Evolutionary conservation across 352 stramenopile genomes (phyloP).

Genomic region (Phytophthora citricola): DNA sequence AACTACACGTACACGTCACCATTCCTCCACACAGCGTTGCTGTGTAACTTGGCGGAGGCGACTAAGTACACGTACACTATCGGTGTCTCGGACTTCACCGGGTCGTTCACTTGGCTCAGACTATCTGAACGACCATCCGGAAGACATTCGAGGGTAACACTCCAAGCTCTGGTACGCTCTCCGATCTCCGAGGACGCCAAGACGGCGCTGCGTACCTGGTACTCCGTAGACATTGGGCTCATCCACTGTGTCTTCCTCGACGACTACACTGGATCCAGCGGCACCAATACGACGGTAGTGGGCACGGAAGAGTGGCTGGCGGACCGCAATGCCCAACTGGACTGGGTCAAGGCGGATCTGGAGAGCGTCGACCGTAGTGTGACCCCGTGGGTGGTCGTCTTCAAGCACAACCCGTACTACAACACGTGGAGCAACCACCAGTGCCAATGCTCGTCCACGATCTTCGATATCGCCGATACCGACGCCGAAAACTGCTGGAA

Average conservation of each 20-base stretch:
- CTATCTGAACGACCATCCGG: no score
- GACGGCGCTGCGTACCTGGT: slow-evolving; percentile 48
- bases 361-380: slow-evolving; percentile 59
- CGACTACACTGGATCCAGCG: slow-evolving; percentile 62
- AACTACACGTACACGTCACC: slow-evolving; percentile 63
- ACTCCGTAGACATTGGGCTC: slow-evolving; percentile 60
- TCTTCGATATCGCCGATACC: slow-evolving; percentile 44
- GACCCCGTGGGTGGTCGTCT: slow-evolving; percentile 86
- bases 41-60: slow-evolving; percentile 46
- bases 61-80: slow-evolving; percentile 63
- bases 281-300: slow-evolving; percentile 38
- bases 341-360: slow-evolving; percentile 77
- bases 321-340: slow-evolving; percentile 41
- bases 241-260: slow-evolving; percentile 67
- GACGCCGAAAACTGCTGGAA: slow-evolving; percentile 56
- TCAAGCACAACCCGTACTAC: slow-evolving; percentile 78
- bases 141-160: slow-evolving; percentile 46
- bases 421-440: slow-evolving; percentile 72
- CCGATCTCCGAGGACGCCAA: slow-evolving; percentile 55
- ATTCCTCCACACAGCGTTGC: slow-evolving; percentile 54
- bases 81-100: slow-evolving; percentile 40
- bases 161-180: slow-evolving; percentile 54
- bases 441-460: slow-evolving; percentile 48
- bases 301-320: slow-evolving; percentile 50
- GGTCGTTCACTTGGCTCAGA: slow-evolving; percentile 44